These are phyloP conservation scores for Millerozyma acaciae DNA, from an alignment of 805 yeast species.

Conservation along the genomic window DNA sequence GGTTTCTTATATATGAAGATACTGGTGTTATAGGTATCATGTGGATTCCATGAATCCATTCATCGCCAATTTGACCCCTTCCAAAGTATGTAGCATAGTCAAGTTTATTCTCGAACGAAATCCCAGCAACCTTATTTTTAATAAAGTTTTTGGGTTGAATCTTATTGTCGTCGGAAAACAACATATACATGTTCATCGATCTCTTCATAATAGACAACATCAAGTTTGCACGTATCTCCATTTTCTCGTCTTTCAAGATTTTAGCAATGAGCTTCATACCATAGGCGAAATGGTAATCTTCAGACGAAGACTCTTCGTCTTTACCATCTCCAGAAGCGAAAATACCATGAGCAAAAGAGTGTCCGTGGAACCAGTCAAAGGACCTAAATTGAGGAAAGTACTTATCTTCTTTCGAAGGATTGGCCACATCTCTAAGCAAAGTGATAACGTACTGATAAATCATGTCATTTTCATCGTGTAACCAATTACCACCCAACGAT, in stretches of 20 bases:
- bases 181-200: slow-evolving; percentile 54
- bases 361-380: slow-evolving; percentile 76
- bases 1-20: slow-evolving; percentile 55
- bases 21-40: slow-evolving; percentile 71
- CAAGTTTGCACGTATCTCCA: slow-evolving; percentile 54
- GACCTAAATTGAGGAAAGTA: slow-evolving; percentile 64
- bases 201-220: slow-evolving; percentile 57
- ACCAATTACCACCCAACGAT: slow-evolving; percentile 24
- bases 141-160: slow-evolving; percentile 55
- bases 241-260: slow-evolving; percentile 47
- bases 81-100: slow-evolving; percentile 78
- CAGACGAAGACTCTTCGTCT: slow-evolving; percentile 71
- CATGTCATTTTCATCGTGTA: slow-evolving; percentile 20
- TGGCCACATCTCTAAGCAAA: slow-evolving; percentile 64
- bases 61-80: slow-evolving; percentile 48
- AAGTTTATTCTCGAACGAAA: slow-evolving; percentile 65
- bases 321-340: slow-evolving; percentile 71
- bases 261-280: slow-evolving; percentile 65
- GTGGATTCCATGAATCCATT: slow-evolving; percentile 76
- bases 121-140: slow-evolving; percentile 68
- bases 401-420: slow-evolving; percentile 49
- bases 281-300: slow-evolving; percentile 68
- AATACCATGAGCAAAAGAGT: slow-evolving; percentile 75
- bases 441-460: slow-evolving; percentile 51
- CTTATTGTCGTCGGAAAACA: slow-evolving; percentile 49